Evolutionary conservation across 2,329 filamentous ascomycete genomes (phyloP), one percentile per base, ranked within the genome.

Genomic region (Phoma sp.): DNA sequence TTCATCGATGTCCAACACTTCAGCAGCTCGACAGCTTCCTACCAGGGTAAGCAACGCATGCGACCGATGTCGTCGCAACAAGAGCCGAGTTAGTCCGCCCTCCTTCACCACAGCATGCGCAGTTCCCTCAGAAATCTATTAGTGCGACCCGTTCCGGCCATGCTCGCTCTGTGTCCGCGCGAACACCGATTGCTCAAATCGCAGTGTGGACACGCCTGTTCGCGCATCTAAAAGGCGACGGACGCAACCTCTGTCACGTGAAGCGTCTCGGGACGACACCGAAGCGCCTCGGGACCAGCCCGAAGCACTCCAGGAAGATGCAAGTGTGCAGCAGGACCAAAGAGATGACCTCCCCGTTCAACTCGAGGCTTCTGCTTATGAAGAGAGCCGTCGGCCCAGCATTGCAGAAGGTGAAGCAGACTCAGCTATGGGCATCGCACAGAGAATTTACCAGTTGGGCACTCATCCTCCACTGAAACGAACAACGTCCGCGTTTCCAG

Each of bases 401-500:
- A 39, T 27, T 15, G 51, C 43, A 5, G 50, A 60, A 22, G 50
- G 43, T 12, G 58, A 74, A 56, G 67, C 68, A 3, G 69, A 76
- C 32, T 76, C 74, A 6, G 72, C 73, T 0, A 67, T 76, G 57
- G 71, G 70, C 8, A 74, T 76, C 32, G 68, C 73, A 13, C 68
- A 65, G 21, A 73, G 45, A 43, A 71, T 74, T 1, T 72, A 63
- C 40, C 64, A 64, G 45, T 59, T 72, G 17, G 62, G 63, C 9
- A 65, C 65, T 13, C 68, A 68, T 8, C 61, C 58, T 22, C 63
- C 68, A n/a, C 64, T 69, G 36, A 67, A 68, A 25, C 63, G 68
- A 45, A 65, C 66, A 10, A 76, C 70, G 2, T 75, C 68, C 8
- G 74, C 74, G 15, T 75, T 76, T 40, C 74, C 74, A 4, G 72